Evolutionary conservation across 2,329 filamentous ascomycete genomes (phyloP).

Genomic region (Parasarocladium wereldwijsianum): DNA sequence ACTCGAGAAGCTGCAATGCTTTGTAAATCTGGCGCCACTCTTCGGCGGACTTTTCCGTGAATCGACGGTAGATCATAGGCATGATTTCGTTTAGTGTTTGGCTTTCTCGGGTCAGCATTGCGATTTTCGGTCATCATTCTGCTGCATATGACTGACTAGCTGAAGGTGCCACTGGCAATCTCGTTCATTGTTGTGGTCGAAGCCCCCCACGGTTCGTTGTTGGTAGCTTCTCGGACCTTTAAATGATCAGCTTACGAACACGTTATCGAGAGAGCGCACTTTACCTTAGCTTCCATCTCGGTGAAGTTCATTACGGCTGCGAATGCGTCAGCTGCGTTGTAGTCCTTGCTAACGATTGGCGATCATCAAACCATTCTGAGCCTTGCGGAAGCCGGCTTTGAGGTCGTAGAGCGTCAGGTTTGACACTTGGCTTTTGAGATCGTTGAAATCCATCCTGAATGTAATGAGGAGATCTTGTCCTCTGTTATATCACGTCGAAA

Average conservation of each 20-base stretch:
- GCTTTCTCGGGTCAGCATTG: conserved; percentile 30
- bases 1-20: conserved; percentile 88
- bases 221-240: conserved; percentile 91
- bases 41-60: conserved; percentile 94
- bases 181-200: conserved; percentile 85
- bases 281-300: conserved; percentile 67
- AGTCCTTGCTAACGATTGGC: conserved; percentile 6
- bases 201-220: conserved; percentile 95
- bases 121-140: conserved; percentile 3
- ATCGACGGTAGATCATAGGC: conserved; percentile 99
- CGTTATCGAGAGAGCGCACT: conserved; percentile 5
- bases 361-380: conserved; percentile 68
- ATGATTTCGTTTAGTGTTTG: conserved; percentile 98
- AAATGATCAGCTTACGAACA: conserved; percentile 1
- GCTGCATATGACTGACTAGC: conserved; percentile 55
- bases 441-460: conserved; percentile 73
- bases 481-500: no score
- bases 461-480: no score
- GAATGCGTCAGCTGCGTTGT: conserved; percentile 14
- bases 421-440: conserved; percentile 71
- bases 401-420: conserved; percentile 90
- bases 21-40: conserved; percentile 99
- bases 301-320: conserved; percentile 95
- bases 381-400: conserved; percentile 88
- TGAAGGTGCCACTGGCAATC: conserved; percentile 94